phyloP scores from a whole-genome alignment of 2,329 filamentous ascomycete species.

The Aspergillus pseudoviridinutans region DNA sequence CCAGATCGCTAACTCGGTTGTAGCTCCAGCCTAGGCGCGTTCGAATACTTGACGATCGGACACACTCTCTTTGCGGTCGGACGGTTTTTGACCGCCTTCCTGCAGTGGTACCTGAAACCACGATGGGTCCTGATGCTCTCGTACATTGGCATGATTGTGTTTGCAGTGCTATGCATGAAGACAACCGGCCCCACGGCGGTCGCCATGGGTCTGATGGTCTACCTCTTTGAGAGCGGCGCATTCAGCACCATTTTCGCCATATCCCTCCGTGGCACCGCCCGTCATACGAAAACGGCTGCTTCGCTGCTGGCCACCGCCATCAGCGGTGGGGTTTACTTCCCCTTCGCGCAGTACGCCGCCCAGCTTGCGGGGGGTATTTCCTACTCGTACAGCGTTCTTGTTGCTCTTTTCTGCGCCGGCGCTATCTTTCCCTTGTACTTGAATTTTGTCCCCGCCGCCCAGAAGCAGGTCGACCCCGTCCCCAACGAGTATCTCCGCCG shows the following conservation, averaged over 20 bases:
- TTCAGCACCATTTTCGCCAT: constrained; percentile 59
- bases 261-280: constrained; percentile 54
- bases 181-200: constrained; percentile 43
- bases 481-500: constrained; percentile 35
- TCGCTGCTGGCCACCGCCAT: constrained; percentile 53
- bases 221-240: constrained; percentile 58
- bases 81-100: constrained; percentile 53
- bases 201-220: constrained; percentile 49
- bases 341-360: constrained; percentile 52
- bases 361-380: constrained; percentile 35
- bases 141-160: constrained; percentile 51
- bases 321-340: constrained; percentile 52
- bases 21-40: constrained; percentile 24
- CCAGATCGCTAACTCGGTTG: background rate
- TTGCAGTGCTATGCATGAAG: constrained; percentile 50
- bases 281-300: constrained; percentile 55
- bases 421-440: constrained; percentile 53
- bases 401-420: constrained; percentile 50
- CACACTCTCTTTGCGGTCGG: constrained; percentile 57
- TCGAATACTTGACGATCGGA: constrained; percentile 50
- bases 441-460: constrained; percentile 45
- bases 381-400: constrained; percentile 52
- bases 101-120: constrained; percentile 54
- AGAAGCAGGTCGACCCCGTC: constrained; percentile 50
- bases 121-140: constrained; percentile 54